These are phyloP conservation scores for Oryza australiensis DNA, from an alignment of 176 grass and related monocot species.

Conservation along the genomic window DNA sequence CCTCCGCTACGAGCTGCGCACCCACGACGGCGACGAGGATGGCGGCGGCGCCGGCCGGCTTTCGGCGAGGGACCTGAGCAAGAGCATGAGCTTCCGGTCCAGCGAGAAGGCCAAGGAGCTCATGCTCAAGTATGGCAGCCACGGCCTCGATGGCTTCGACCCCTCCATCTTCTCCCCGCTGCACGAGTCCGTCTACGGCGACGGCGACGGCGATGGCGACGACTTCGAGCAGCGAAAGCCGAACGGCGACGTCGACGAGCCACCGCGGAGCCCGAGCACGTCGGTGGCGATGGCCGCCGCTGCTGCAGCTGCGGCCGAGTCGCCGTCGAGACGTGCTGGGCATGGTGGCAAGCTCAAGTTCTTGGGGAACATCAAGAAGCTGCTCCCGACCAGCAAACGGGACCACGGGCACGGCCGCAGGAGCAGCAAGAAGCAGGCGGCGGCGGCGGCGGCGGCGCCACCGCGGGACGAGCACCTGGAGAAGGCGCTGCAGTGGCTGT, in stretches of 20 bases:
- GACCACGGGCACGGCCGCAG: conserved; percentile 17
- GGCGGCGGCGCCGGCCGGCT: neutral
- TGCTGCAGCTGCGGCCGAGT: neutral
- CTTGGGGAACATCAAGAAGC: conserved; percentile 69
- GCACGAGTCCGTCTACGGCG: conserved; percentile 32
- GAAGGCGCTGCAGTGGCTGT: conserved; percentile 54
- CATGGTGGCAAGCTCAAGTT: conserved; percentile 56
- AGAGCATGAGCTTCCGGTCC: conserved; percentile 68
- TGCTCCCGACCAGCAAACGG: conserved; percentile 37
- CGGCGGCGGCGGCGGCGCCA: neutral
- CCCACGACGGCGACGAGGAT: conserved; percentile 28
- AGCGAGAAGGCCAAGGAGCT: conserved; percentile 74
- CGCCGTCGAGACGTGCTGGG: conserved; percentile 22
- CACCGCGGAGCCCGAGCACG: neutral
- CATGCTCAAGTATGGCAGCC: conserved; percentile 62
- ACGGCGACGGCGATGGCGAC: neutral
- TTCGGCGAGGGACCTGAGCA: conserved; percentile 70
- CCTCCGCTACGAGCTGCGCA: conserved; percentile 72
- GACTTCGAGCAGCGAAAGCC: neutral
- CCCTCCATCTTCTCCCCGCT: conserved; percentile 38
- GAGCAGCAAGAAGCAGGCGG: neutral
- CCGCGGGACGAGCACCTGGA: conserved; percentile 35
- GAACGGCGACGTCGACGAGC: neutral
- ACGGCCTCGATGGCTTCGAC: conserved; percentile 43
- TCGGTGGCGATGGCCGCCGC: neutral